phyloP scores from a whole-genome alignment of 139 green algal species.

The Dunaliella sp. region DNA sequence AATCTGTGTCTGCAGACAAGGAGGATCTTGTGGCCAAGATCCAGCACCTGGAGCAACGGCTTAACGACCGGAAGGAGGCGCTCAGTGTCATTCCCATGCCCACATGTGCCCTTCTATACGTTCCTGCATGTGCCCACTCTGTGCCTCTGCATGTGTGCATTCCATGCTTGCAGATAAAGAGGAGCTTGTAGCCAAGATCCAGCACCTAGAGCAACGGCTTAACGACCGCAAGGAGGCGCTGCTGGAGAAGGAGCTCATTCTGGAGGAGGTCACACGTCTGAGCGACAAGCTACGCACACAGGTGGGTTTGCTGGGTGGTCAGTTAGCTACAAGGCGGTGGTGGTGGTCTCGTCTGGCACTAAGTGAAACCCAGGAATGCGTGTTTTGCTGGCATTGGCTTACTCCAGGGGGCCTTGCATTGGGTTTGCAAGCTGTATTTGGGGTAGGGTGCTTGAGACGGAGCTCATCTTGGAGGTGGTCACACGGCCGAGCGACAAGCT shows the following conservation, averaged over 20 bases:
- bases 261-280: constrained; percentile 64
- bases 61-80: no score
- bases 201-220: constrained; percentile 61
- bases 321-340: not conserved
- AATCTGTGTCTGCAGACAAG: constrained; percentile 41
- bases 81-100: no score
- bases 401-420: no score
- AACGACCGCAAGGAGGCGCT: constrained; percentile 73
- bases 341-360: no score
- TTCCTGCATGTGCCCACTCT: no score
- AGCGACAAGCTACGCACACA: constrained; percentile 40
- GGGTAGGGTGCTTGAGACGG: constrained; percentile 85
- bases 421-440: no score
- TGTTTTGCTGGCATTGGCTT: no score
- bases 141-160: no score
- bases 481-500: constrained; percentile 40
- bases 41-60: constrained; percentile 56
- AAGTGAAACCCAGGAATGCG: no score
- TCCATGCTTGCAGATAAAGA: constrained; percentile 59
- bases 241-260: constrained; percentile 80
- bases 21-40: constrained; percentile 75
- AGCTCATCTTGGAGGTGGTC: constrained; percentile 78
- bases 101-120: no score
- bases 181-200: constrained; percentile 71
- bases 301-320: constrained; percentile 8